Percentiles rank a stretch among this genome's conserved stretches.
phyloP scores from a whole-genome alignment of 2,329 filamentous ascomycete genomes.

The Dactylellina drechsleri region DNA sequence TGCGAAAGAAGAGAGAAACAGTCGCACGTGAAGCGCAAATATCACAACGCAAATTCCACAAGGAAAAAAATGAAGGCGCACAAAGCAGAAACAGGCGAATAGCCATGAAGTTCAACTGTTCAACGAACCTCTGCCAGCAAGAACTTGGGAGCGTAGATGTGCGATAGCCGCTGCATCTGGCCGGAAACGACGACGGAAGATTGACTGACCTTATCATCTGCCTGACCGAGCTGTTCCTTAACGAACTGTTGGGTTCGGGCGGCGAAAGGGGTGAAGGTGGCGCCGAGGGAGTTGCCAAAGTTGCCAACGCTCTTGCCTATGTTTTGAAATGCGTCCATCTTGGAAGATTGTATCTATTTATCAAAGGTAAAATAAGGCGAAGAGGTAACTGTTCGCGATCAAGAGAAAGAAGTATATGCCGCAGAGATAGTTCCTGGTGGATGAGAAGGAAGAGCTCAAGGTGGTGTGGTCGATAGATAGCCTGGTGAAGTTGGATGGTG shows the following conservation, averaged over 20 bases:
- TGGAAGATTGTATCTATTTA: constrained; percentile 10
- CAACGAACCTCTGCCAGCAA: constrained; percentile 53
- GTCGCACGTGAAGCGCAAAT: constrained; percentile 16
- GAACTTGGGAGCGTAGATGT: constrained; percentile 51
- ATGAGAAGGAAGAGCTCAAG: constrained; percentile 8
- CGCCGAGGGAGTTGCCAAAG: constrained; percentile 69
- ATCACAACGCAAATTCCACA: constrained; percentile 26
- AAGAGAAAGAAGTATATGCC: constrained; percentile 6
- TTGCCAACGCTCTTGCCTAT: too few relatives aligned
- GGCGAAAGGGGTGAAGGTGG: constrained; percentile 83
- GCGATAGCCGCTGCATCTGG: constrained; percentile 43
- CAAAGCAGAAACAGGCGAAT: constrained; percentile 1
- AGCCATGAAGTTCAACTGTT: constrained; percentile 15
- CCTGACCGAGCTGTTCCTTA: constrained; percentile 95
- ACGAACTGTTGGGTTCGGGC: constrained; percentile 96
- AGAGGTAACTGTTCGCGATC: neutral
- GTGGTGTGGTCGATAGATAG: constrained; percentile 35
- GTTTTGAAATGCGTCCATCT: constrained; percentile 76
- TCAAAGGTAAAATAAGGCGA: neutral
- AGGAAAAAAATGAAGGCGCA: constrained; percentile 16
- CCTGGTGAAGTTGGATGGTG: constrained; percentile 15
- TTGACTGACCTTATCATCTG: constrained; percentile 81
- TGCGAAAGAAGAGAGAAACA: constrained; percentile 19
- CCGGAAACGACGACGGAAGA: constrained; percentile 40
- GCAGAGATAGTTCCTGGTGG: constrained; percentile 20